Evolutionary conservation across 176 grass and related monocot species (phyloP), one percentile per base, ranked within the genome.

Genomic region (Bonia amplexicaulis): DNA sequence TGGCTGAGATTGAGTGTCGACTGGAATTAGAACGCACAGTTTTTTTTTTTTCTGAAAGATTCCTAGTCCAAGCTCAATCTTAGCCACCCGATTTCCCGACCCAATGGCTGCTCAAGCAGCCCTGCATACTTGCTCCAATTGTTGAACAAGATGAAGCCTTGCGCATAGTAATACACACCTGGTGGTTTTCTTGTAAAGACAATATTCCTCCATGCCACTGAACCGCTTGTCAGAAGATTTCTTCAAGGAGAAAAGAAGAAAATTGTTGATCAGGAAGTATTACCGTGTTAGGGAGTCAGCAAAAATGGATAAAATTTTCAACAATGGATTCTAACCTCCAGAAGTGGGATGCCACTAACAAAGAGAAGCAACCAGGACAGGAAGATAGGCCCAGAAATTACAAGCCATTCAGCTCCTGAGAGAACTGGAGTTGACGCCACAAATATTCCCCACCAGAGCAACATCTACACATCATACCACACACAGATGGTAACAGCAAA

Each of bases 341-440:
- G 90, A 65, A 89, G 71, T 14, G 90, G 90, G 55, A 92, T 89
- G 57, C 90, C 90, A 41, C 87, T 89, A 37, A 92, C 66, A 52
- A 92, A 92, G 20, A 92, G 86, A 61, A 92, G 82, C 42, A 92
- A 80, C 5, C 75, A 39, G n/a, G 90, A 84, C 16, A 92, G 48
- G 77, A 89, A 92, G 81, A 86, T 49, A 54, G 90, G 90, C 55
- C 90, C 83, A 39, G 54, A 47, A 72, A 92, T 82, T 15, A 92
- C 90, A 49, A 88, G 64, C 90, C 90, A 92, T 86, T 92, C 83
- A 51, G 73, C 86, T 35, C 90, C 58, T 12, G n/a, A 25, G n/a
- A 60, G 58, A 60, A 60, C 58, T 25, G 58, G n/a, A 25, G 58
- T 25, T 23, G 58, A 60, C 9, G 58, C 58, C n/a, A 60, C n/a